Percentiles rank a stretch among this genome's conserved stretches.
Evolutionary conservation across 257 asterid species (phyloP).

Genomic region (Primulina eburnea): DNA sequence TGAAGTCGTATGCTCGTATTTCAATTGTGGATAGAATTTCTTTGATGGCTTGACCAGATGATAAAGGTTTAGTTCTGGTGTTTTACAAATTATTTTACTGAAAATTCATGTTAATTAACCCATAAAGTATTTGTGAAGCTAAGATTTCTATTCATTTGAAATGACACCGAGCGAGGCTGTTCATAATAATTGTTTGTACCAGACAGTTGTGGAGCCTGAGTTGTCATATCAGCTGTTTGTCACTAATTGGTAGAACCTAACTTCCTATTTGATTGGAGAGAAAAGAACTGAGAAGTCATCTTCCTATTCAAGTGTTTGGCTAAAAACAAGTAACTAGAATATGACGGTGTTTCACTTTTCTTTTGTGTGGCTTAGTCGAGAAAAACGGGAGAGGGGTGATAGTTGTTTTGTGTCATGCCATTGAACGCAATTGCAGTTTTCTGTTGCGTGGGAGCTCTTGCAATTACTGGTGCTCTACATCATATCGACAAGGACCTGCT

Average conservation of each 20-base stretch:
- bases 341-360: background rate
- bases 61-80: background rate
- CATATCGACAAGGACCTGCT: conserved; percentile 95
- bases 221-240: background rate
- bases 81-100: background rate
- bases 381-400: background rate
- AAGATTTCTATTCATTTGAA: background rate
- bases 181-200: background rate
- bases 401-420: background rate
- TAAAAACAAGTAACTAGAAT: background rate
- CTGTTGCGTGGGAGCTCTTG: conserved; percentile 96
- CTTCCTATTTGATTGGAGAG: background rate
- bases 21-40: background rate
- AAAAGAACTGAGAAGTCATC: background rate
- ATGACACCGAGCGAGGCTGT: background rate
- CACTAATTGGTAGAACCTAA: background rate
- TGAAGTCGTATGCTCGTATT: background rate
- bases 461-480: conserved; percentile 81
- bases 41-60: background rate
- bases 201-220: background rate
- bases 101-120: background rate
- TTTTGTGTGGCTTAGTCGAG: background rate
- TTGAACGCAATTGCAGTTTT: conserved; percentile 54
- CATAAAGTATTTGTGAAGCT: background rate
- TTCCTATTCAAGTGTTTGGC: background rate